phyloP scores from a whole-genome alignment of 2,329 filamentous ascomycete species.

The Colletotrichum lindemuthianum region DNA sequence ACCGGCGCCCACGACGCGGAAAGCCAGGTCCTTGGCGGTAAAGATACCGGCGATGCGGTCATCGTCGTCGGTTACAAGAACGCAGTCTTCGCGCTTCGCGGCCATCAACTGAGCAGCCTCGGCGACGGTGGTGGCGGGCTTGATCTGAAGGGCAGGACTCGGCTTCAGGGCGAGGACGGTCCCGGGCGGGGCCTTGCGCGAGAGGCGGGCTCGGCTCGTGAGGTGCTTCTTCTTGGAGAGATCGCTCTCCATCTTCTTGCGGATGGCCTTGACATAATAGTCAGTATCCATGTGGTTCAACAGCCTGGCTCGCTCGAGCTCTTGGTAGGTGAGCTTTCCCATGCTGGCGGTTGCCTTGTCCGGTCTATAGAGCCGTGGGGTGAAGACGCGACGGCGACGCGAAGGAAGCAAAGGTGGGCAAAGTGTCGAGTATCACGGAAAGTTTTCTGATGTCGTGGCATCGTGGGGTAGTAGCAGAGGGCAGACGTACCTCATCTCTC shows the following conservation, averaged over 20 bases:
- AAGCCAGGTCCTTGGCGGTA: constrained; percentile 97
- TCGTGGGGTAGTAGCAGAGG: constrained; percentile 23
- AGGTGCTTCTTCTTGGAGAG: constrained; percentile 96
- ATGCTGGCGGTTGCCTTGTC: constrained; percentile 5
- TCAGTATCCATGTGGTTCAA: constrained; percentile 44
- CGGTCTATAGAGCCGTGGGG: too few relatives aligned
- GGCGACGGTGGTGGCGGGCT: constrained; percentile 90
- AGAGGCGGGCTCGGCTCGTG: constrained; percentile 80
- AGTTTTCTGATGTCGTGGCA: background rate
- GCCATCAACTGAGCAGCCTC: constrained; percentile 99
- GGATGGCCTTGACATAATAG: constrained; percentile 78
- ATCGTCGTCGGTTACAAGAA: constrained; percentile 96
- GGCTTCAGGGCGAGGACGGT: constrained; percentile 96
- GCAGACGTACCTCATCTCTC: constrained; percentile 87
- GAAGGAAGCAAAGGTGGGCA: constrained; percentile 1
- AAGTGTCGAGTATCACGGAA: background rate
- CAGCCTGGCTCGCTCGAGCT: constrained; percentile 34
- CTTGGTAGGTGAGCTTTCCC: constrained; percentile 33
- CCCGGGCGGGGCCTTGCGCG: constrained; percentile 93
- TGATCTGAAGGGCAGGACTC: constrained; percentile 96
- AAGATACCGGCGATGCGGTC: constrained; percentile 99
- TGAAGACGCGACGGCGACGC: background rate
- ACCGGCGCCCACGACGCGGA: constrained; percentile 92
- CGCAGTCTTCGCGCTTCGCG: constrained; percentile 97
- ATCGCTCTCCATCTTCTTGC: constrained; percentile 95